Conservation (phyloP, 768 basidiomycete species). For the Boletus sp. region DNA sequence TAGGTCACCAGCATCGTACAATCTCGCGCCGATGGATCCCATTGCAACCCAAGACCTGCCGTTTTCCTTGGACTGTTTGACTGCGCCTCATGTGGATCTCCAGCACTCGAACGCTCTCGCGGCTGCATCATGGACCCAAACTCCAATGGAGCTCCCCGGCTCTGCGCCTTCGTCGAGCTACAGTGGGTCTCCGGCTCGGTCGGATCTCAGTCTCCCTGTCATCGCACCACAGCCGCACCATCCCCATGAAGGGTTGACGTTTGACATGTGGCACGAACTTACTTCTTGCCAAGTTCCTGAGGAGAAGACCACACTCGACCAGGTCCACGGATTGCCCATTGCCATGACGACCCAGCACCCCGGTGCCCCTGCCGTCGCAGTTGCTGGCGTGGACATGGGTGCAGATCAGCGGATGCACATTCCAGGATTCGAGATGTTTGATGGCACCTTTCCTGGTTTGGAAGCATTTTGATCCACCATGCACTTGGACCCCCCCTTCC, state of each 20-base stretch:
- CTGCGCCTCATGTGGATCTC: slow-evolving; percentile 10
- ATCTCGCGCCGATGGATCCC: slow-evolving; percentile 27
- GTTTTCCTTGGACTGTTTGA: slow-evolving; percentile 5
- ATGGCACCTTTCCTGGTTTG: slow-evolving; percentile 8
- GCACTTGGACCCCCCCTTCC: too few species aligned
- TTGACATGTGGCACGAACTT: slow-evolving; percentile 22
- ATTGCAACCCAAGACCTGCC: slow-evolving; percentile 20
- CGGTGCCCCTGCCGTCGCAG: background rate
- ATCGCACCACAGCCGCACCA: slow-evolving; percentile 29
- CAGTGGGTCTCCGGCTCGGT: slow-evolving; percentile 39
- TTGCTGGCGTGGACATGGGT: slow-evolving; percentile 6
- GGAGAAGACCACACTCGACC: background rate
- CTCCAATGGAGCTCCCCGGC: slow-evolving; percentile 15
- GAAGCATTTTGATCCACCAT: slow-evolving; percentile 7
- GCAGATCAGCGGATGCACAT: slow-evolving; percentile 2
- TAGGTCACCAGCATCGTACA: slow-evolving; percentile 3
- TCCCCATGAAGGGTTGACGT: background rate
- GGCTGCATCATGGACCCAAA: slow-evolving; percentile 4
- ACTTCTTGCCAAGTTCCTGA: background rate
- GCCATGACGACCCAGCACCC: slow-evolving; percentile 3
- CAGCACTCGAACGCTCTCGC: slow-evolving; percentile 3
- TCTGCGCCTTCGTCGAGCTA: slow-evolving; percentile 42
- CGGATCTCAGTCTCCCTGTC: slow-evolving; percentile 28
- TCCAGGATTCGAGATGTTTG: slow-evolving; percentile 16
- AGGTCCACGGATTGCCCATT: background rate